A percentile compares a stretch with the other conserved stretches of the same genome.
phyloP scores from a whole-genome alignment of 192 early-diverging fungal species.

The Rhizophagus prolifer region DNA sequence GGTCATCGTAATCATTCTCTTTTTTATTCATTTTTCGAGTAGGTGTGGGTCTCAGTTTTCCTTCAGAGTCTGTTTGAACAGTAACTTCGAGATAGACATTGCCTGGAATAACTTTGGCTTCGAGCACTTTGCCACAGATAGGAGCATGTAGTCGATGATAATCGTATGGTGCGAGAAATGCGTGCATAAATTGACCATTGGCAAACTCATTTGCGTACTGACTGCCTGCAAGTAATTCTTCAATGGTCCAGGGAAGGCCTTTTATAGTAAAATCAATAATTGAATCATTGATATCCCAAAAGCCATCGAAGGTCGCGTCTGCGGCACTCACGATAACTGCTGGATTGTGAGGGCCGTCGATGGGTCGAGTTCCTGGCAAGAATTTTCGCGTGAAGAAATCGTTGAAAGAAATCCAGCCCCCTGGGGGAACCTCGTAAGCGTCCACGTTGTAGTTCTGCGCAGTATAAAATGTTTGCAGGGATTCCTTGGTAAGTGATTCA shows the following conservation, averaged over 20 bases:
- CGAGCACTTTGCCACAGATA: slow-evolving; percentile 17
- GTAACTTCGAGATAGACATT: slow-evolving; percentile 1
- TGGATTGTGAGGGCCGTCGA: not conserved
- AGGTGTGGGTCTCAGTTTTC: not conserved
- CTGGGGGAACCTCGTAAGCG: not conserved
- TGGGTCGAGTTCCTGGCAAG: slow-evolving; percentile 22
- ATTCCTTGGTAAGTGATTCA: slow-evolving; percentile 18
- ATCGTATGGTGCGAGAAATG: slow-evolving; percentile 12
- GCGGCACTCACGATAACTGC: slow-evolving; percentile 19
- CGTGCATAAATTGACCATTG: slow-evolving; percentile 10
- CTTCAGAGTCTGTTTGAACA: not conserved
- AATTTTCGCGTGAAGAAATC: slow-evolving; percentile 18
- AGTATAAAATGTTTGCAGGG: not conserved
- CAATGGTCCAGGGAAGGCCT: slow-evolving; percentile 7
- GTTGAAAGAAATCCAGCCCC: slow-evolving; percentile 8
- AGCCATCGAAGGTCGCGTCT: not conserved
- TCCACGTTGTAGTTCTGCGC: not conserved
- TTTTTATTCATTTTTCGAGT: too few relatives aligned
- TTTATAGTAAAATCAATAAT: not conserved
- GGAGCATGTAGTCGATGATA: slow-evolving; percentile 21
- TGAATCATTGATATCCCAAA: slow-evolving; percentile 10
- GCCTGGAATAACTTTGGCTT: slow-evolving; percentile 20
- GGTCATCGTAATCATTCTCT: too few relatives aligned
- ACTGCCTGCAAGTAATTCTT: slow-evolving; percentile 19
- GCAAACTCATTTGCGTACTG: slow-evolving; percentile 10